A percentile compares a stretch with the other conserved stretches of the same genome.
These are phyloP conservation scores for Stemphylium beticola DNA, from an alignment of 2,329 filamentous ascomycete genomes.

Conservation along the genomic window DNA sequence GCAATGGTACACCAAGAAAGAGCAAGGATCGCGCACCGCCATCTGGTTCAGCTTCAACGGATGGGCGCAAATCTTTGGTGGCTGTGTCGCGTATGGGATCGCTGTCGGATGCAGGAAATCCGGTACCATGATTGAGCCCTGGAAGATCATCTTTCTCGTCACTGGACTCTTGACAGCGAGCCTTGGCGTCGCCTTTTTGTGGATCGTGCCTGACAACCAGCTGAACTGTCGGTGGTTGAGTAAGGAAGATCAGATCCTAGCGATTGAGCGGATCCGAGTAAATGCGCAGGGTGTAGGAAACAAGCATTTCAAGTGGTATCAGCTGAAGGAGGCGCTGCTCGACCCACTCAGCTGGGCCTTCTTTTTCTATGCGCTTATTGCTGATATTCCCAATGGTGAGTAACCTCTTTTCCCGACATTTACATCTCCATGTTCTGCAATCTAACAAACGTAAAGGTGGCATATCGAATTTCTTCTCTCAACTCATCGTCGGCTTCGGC, in stretches of 20 bases:
- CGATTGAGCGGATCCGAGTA: conserved; percentile 72
- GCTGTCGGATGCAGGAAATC: conserved; percentile 61
- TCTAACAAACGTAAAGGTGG: conserved; percentile 48
- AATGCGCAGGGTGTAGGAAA: conserved; percentile 79
- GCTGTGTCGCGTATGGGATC: conserved; percentile 68
- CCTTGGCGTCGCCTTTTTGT: conserved; percentile 54
- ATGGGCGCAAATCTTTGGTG: conserved; percentile 67
- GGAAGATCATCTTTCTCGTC: conserved; percentile 65
- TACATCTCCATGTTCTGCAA: not conserved
- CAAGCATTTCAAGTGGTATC: conserved; percentile 71
- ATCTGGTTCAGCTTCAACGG: conserved; percentile 76
- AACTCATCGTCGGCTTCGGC: conserved; percentile 68
- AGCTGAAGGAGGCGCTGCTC: conserved; percentile 65
- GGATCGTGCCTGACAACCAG: conserved; percentile 63
- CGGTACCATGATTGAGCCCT: conserved; percentile 65
- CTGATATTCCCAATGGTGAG: conserved; percentile 63
- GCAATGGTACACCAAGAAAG: conserved; percentile 75
- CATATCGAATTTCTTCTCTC: conserved; percentile 66
- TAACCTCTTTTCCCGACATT: not conserved
- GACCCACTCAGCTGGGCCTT: conserved; percentile 68
- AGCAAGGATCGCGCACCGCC: conserved; percentile 67
- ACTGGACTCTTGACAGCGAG: conserved; percentile 53
- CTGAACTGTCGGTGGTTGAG: conserved; percentile 68
- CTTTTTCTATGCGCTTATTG: conserved; percentile 62
- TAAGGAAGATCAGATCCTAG: conserved; percentile 69